phyloP scores from a whole-genome alignment of 805 yeast genomes.

The Peterozyma xylosa region DNA sequence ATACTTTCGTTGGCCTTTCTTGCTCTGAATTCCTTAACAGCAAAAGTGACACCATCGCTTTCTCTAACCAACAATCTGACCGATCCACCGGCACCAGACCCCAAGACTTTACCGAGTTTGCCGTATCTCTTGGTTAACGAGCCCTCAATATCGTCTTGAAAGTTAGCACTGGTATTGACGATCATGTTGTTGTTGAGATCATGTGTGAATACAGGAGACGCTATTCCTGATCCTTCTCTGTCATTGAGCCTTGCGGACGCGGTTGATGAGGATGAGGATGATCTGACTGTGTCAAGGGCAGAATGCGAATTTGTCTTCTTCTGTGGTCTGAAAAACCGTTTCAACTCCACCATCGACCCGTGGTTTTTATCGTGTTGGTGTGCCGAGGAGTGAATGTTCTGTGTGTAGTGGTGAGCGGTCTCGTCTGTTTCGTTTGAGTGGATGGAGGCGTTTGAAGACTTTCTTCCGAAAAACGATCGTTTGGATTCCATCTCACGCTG shows the following conservation, averaged over 20 bases:
- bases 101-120: constrained; percentile 64
- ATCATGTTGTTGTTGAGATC: constrained; percentile 32
- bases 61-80: constrained; percentile 68
- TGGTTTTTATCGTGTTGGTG: constrained; percentile 13
- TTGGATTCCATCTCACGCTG: too few relatives aligned
- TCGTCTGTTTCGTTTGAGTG: background rate
- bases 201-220: constrained; percentile 29
- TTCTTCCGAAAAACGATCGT: too few relatives aligned
- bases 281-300: constrained; percentile 8
- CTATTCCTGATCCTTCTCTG: constrained; percentile 11
- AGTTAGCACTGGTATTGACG: constrained; percentile 26
- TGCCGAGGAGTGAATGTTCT: background rate
- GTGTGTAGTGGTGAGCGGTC: background rate
- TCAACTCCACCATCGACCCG: constrained; percentile 62
- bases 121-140: constrained; percentile 57
- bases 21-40: constrained; percentile 77
- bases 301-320: constrained; percentile 15
- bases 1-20: constrained; percentile 61
- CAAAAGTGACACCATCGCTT: constrained; percentile 64
- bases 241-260: constrained; percentile 20
- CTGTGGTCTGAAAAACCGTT: constrained; percentile 62
- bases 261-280: constrained; percentile 20
- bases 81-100: constrained; percentile 86
- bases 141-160: constrained; percentile 44
- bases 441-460: background rate